Percentiles rank a stretch among this genome's conserved stretches.
These are phyloP conservation scores for Paspalum vaginatum DNA, from an alignment of 176 grass and related monocot genomes.

Conservation along the genomic window DNA sequence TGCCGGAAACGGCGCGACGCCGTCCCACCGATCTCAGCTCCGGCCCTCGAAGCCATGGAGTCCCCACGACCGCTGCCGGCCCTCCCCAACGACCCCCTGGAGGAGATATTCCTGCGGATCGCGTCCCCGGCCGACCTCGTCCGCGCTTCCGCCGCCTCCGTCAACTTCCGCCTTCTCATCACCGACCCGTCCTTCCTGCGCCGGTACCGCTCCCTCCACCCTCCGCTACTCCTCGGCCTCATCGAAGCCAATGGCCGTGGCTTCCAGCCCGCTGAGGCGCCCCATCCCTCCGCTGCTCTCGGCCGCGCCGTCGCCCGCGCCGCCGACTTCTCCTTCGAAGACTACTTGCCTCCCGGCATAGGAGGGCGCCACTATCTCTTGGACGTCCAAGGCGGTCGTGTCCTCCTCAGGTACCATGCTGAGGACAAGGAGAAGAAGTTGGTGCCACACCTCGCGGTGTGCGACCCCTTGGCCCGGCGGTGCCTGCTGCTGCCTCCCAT, in stretches of 20 bases:
- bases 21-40: too few relatives aligned
- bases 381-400: not conserved
- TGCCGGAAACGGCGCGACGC: too few relatives aligned
- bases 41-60: too few relatives aligned
- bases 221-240: constrained; percentile 5
- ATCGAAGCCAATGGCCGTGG: too few relatives aligned
- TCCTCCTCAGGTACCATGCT: not conserved
- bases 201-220: constrained; percentile 19
- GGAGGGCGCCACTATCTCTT: not conserved
- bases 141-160: constrained; percentile 2
- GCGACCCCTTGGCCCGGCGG: constrained; percentile 19
- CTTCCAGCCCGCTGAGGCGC: constrained; percentile 1
- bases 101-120: not conserved
- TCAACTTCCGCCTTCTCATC: constrained; percentile 14
- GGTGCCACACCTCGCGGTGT: constrained; percentile 12
- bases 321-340: constrained; percentile 27
- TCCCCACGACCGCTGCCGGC: too few relatives aligned
- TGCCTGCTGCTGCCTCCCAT: constrained; percentile 19
- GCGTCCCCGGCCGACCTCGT: not conserved
- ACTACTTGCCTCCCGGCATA: not conserved
- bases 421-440: too few relatives aligned
- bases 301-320: not conserved
- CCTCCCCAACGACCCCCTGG: not conserved
- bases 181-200: constrained; percentile 1
- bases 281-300: constrained; percentile 15